A percentile compares a stretch with the other conserved stretches of the same genome.
Evolutionary conservation across 768 basidiomycete genomes (phyloP).

Genomic region (Lentinula guzmanii): DNA sequence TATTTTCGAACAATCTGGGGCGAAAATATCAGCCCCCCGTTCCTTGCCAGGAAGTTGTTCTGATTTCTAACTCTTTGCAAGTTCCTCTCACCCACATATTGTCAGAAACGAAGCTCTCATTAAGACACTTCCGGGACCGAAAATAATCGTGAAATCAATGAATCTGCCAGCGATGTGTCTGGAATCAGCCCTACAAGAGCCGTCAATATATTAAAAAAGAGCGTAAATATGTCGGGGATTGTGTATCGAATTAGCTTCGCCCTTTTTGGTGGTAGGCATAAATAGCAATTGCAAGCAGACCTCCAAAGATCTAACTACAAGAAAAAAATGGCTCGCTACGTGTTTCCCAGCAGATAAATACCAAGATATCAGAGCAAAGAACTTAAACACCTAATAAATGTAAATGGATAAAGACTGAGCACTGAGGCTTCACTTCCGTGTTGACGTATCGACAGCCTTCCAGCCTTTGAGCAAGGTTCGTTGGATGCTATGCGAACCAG

Average conservation of each 20-base stretch:
- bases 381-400: background rate
- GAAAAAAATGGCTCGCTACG: background rate
- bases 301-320: background rate
- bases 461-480: conserved; percentile 35
- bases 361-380: background rate
- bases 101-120: too few species aligned
- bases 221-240: background rate
- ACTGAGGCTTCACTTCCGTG: conserved; percentile 18
- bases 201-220: background rate
- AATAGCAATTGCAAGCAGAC: background rate
- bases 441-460: conserved; percentile 32
- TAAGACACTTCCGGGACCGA: too few species aligned
- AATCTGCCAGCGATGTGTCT: background rate
- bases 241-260: background rate
- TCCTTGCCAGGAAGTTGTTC: too few species aligned
- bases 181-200: background rate
- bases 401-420: background rate
- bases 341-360: background rate
- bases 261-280: background rate
- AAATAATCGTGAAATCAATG: too few species aligned
- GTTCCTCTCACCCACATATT: too few species aligned
- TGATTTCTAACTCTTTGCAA: too few species aligned
- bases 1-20: too few species aligned
- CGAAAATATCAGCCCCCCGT: too few species aligned
- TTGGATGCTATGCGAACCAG: conserved; percentile 30